Evolutionary conservation across 116 monocot genomes (phyloP).

Genomic region (Dioscorea cayenensis): DNA sequence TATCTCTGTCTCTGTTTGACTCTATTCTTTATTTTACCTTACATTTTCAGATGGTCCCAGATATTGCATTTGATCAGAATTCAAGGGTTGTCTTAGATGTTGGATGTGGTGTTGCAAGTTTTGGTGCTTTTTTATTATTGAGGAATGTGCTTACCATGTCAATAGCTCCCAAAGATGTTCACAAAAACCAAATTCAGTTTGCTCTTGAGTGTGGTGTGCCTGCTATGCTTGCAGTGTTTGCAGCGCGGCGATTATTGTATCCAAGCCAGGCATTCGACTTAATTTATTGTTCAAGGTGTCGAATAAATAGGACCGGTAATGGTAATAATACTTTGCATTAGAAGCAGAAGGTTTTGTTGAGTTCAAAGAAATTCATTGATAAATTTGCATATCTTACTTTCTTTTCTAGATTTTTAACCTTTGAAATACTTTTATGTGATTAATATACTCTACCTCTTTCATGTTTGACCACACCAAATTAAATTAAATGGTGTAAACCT

Average conservation of each 20-base stretch:
- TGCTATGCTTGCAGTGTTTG: slow-evolving; percentile 95
- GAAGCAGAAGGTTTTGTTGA: neutral
- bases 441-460: no score
- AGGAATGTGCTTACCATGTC: slow-evolving; percentile 79
- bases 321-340: slow-evolving; percentile 35
- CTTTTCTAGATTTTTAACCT: no score
- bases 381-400: no score
- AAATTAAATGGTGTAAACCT: no score
- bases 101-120: slow-evolving; percentile 98
- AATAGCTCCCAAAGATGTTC: slow-evolving; percentile 96
- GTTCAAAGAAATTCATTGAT: no score
- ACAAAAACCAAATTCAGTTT: slow-evolving; percentile 99
- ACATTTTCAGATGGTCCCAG: slow-evolving; percentile 74
- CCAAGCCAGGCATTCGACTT: slow-evolving; percentile 97
- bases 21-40: slow-evolving; percentile 12
- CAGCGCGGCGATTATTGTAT: slow-evolving; percentile 67
- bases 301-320: slow-evolving; percentile 91
- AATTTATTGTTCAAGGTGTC: slow-evolving; percentile 93
- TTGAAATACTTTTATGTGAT: no score
- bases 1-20: neutral
- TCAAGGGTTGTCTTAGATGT: slow-evolving; percentile 80
- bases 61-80: slow-evolving; percentile 72
- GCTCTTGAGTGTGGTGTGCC: slow-evolving; percentile 98
- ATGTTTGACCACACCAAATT: no score
- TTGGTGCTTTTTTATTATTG: slow-evolving; percentile 82